Base-by-base conservation (phyloP, 2,329 filamentous ascomycete genomes). In the Epichloe sibirici region DNA sequence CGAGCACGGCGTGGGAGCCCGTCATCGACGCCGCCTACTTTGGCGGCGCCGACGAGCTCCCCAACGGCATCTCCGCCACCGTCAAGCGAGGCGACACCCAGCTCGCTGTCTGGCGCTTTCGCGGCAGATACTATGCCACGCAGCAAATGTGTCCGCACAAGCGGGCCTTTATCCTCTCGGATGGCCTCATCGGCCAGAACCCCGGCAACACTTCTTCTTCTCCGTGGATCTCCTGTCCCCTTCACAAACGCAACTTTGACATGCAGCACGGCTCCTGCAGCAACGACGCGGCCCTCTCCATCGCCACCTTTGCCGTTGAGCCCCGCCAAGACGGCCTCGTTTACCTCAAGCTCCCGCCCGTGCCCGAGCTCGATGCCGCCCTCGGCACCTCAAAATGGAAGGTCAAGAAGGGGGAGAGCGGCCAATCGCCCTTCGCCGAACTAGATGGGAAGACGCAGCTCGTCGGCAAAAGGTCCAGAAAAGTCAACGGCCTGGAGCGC, bases 71-170 rank as follows among this genome's bases (percentile, higher is more conserved):
- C 53, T 86, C 82, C 9, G 83, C 87, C 4, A 84, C 83, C 35
- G 74, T 95, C 68, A 93, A 94, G 73, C 80, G 88, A 44, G 88
- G 90, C 44, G 89, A 95, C 66, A 95, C 89, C 0, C 90, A 95
- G 67, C 77, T 95, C 2, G 89, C 90, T 7, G 73, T 95, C 51
- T 95, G 90, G 80, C 86, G 89, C 61, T 78, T 95, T 56, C 79
- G 81, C 51, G 89, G 88, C 21, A 79, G 78, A 51, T 94, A 84
- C 74, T 91, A 91, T 67, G 86, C 87, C 54, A 86, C 86, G 13
- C 90, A 95, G 71, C 88, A 95, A 65, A 95, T 95, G 90, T 95
- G 90, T 66, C 90, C 90, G 9, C 89, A 95, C 71, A 93, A 91
- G 70, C 84, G 89, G 11, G 84, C 89, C 1, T 95, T 95, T 62